Evolutionary conservation across 1,139 yeast species (phyloP), one percentile per base, ranked within the genome.

Genomic region (Wickerhamomyces sp.): DNA sequence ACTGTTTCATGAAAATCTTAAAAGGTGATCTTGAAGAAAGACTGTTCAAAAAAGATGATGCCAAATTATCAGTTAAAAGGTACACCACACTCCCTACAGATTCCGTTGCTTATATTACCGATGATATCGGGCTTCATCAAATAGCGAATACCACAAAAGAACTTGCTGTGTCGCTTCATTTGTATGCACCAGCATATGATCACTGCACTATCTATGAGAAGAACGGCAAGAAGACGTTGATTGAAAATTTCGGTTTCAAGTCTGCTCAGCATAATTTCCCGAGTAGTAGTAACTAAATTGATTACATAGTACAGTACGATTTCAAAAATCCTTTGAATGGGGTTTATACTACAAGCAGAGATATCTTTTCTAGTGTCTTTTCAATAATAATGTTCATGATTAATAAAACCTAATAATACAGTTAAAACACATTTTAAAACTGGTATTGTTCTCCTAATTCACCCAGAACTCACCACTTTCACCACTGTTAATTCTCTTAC

Each of bases 141-240:
- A 71, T 75, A 39, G 57, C 64, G 26, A 75, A 75, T 45, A 66
- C 67, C 4, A 47, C 54, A 21, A 52, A 55, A 28, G 36, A 37
- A 5, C 44, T 56, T 15, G 67, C 77, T 11, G 70, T 75, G 8
- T 66, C 75, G 23, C 61, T 75, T 47, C 82, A 75, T 53, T 62
- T 75, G 39, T 75, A 75, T 55, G 73, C 79, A 14, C 79, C 81
- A 6, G 77, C 78, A 9, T 73, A 74, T 46, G 77, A 78, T 5
- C 57, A 68, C 29, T 54, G 28, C 16, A 25, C 30, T 1, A 27
- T 29, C 8, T 37, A 23, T 23, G 34, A 37, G 2, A n/a, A 23
- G 4, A 26, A 30, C 32, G 42, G 41, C 2, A 18, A 19, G 9
- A n/a, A n/a, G n/a, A n/a, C n/a, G n/a, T n/a, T n/a, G n/a, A n/a